Conservation (phyloP, 257 asterid genomes). For the Ophiorrhiza pumila region DNA sequence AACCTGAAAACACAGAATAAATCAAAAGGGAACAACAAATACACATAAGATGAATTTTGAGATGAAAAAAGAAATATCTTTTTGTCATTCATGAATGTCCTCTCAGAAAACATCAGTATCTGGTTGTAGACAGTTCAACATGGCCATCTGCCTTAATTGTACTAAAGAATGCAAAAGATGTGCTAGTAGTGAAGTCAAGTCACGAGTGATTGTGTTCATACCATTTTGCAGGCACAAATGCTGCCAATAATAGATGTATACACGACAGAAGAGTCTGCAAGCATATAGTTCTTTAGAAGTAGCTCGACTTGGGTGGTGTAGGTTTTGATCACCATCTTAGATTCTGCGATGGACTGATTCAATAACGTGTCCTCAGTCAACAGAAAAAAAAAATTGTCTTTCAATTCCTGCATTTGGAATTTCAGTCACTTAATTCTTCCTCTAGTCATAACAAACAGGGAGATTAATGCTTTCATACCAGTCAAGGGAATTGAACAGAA, state of each 20-base stretch:
- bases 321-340: conserved; percentile 40
- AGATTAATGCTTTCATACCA: not conserved
- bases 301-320: conserved; percentile 47
- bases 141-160: not conserved
- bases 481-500: not conserved
- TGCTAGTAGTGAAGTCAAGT: not conserved
- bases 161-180: not conserved
- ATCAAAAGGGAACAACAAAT: not conserved
- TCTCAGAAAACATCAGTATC: not conserved
- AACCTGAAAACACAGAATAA: conserved; percentile 42
- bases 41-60: not conserved
- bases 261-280: conserved; percentile 42
- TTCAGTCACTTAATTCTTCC: not conserved
- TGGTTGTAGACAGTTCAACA: not conserved
- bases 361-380: not conserved
- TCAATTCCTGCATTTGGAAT: not conserved
- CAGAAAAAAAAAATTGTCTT: no score
- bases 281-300: conserved; percentile 42
- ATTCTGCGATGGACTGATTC: conserved; percentile 24
- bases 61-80: not conserved
- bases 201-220: conserved; percentile 21
- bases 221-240: conserved; percentile 66
- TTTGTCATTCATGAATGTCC: not conserved
- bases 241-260: conserved; percentile 55
- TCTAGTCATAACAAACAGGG: not conserved